Percentiles rank a stretch among this genome's conserved stretches.
These are phyloP conservation scores for Wallacemonas collosoma DNA, from an alignment of 208 protist species.

Conservation along the genomic window DNA sequence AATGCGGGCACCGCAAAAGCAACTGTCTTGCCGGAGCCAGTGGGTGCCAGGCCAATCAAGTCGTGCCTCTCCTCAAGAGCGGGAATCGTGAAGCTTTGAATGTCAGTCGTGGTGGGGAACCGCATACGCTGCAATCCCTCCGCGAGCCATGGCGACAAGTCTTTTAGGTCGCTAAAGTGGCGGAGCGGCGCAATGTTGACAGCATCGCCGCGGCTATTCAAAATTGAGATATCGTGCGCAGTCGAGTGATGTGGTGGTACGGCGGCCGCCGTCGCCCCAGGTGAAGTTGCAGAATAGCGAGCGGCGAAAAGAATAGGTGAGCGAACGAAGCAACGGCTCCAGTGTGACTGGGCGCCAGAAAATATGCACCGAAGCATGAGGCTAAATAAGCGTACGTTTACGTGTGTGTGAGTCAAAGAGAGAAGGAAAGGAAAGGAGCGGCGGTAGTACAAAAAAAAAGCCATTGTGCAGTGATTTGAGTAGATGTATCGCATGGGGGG, in stretches of 20 bases:
- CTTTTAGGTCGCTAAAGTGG: conserved; percentile 55
- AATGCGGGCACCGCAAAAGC: conserved; percentile 98
- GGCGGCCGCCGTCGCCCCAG: neutral
- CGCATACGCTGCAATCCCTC: conserved; percentile 51
- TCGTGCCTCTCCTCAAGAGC: conserved; percentile 89
- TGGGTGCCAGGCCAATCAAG: conserved; percentile 97
- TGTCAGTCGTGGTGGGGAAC: conserved; percentile 79
- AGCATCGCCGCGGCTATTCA: conserved; percentile 40
- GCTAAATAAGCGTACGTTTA: neutral
- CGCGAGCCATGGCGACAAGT: conserved; percentile 62
- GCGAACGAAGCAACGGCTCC: neutral
- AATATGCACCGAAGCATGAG: conserved; percentile 6
- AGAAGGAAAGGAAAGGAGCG: neutral
- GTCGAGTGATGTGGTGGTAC: conserved; percentile 3
- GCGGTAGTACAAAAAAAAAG: neutral
- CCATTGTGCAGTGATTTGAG: no score
- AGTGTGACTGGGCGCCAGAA: neutral
- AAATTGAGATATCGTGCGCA: conserved; percentile 52
- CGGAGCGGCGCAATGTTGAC: conserved; percentile 65
- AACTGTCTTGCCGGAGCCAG: conserved; percentile 98
- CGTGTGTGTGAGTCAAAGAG: neutral
- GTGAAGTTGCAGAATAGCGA: neutral
- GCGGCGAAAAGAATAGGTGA: conserved; percentile 5
- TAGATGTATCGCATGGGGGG: no score
- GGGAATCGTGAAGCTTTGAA: conserved; percentile 90